Evolutionary conservation across 148 eudicot genomes (phyloP).

Genomic region (Gaultheria prostrata): DNA sequence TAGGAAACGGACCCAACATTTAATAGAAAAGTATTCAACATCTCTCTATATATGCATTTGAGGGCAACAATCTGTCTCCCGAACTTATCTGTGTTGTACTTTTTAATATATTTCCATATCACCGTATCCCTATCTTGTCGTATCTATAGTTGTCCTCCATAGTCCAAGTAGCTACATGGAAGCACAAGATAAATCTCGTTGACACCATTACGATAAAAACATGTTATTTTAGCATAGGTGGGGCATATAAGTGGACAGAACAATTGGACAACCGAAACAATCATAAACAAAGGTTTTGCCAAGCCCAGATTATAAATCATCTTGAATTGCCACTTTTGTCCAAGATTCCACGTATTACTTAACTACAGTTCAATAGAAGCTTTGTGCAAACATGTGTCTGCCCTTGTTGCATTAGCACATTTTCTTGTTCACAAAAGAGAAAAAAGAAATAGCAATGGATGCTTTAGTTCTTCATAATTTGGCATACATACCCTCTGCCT

Average conservation of each 20-base stretch:
- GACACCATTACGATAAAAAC: too few relatives aligned
- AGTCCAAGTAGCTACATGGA: neutral
- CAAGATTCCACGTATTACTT: neutral
- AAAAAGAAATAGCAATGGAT: neutral
- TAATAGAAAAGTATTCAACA: too few relatives aligned
- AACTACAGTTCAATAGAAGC: neutral
- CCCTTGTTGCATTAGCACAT: neutral
- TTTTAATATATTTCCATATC: too few relatives aligned
- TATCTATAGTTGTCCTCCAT: neutral
- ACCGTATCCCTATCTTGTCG: neutral
- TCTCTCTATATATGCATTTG: too few relatives aligned
- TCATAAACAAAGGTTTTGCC: neutral
- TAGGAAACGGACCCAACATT: too few relatives aligned
- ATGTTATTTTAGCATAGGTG: neutral
- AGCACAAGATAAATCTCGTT: neutral
- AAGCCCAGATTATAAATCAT: neutral
- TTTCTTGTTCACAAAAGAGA: neutral
- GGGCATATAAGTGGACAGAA: neutral
- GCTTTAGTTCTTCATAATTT: slow-evolving; percentile 2
- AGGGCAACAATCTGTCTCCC: too few relatives aligned
- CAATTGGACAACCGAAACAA: neutral
- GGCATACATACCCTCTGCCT: neutral
- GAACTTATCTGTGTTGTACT: too few relatives aligned
- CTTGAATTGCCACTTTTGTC: neutral
- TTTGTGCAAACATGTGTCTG: neutral